Evolutionary conservation across 2,329 filamentous ascomycete genomes (phyloP).

Genomic region (Colletotrichum echinochloae): DNA sequence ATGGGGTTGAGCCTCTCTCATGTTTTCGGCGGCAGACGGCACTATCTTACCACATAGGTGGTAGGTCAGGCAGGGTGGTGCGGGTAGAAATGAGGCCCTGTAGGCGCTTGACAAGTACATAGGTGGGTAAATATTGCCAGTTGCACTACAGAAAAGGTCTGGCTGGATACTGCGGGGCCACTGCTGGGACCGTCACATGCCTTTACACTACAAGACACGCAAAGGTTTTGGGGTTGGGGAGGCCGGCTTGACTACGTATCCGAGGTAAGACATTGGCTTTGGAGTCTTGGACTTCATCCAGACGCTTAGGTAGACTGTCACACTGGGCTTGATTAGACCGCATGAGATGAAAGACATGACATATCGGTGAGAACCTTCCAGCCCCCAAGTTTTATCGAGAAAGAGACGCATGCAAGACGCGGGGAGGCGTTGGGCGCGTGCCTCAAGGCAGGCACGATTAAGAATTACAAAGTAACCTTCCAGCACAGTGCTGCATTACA

Average conservation of each 20-base stretch:
- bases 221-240: background rate
- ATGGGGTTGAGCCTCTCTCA: conserved; percentile 27
- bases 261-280: background rate
- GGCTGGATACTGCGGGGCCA: conserved; percentile 3
- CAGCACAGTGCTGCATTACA: background rate
- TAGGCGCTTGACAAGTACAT: no score
- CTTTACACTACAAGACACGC: background rate
- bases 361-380: conserved; percentile 30
- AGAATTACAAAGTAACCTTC: background rate
- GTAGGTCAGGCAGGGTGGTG: no score
- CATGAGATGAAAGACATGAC: conserved; percentile 14
- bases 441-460: background rate
- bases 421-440: background rate
- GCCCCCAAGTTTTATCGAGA: conserved; percentile 1
- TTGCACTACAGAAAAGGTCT: background rate
- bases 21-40: conserved; percentile 17
- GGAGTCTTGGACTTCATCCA: background rate
- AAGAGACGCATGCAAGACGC: background rate
- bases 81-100: no score
- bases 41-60: no score
- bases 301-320: conserved; percentile 1
- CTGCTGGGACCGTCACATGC: conserved; percentile 17
- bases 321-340: conserved; percentile 2
- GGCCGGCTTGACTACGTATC: background rate
- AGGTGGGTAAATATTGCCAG: background rate